Evolutionary conservation across 179 eudicot genomes (phyloP).

Genomic region (Silene noctiflora): DNA sequence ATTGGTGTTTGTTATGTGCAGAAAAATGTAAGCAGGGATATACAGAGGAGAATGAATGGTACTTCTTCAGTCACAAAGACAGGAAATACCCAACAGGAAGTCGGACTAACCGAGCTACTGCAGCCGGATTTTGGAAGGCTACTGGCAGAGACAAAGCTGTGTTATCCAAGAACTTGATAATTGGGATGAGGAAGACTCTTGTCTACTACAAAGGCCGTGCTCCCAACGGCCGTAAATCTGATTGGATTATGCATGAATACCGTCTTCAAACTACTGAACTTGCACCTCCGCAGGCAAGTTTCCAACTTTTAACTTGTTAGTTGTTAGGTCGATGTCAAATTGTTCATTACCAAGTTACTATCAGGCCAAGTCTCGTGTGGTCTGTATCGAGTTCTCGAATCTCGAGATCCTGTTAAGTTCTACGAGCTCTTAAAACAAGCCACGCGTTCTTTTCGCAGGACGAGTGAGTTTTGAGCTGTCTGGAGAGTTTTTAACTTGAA

Average conservation of each 20-base stretch:
- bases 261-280: constrained; percentile 72
- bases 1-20: constrained; percentile 24
- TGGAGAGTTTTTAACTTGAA: no score
- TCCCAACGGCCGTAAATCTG: constrained; percentile 70
- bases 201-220: constrained; percentile 89
- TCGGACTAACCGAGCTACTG: constrained; percentile 74
- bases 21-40: constrained; percentile 70
- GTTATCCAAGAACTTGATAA: constrained; percentile 54
- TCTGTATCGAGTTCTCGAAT: no score
- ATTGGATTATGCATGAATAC: constrained; percentile 96
- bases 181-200: constrained; percentile 92
- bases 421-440: no score
- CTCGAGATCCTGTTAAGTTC: no score
- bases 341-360: no score
- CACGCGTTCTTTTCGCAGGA: no score
- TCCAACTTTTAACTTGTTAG: no score
- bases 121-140: constrained; percentile 92
- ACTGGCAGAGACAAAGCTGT: constrained; percentile 93
- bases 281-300: constrained; percentile 73
- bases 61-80: constrained; percentile 92
- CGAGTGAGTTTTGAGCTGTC: no score
- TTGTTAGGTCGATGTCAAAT: no score
- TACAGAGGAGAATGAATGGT: constrained; percentile 80
- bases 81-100: constrained; percentile 88
- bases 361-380: no score